Evolutionary conservation across 176 grass and related monocot species (phyloP), one percentile per base, ranked within the genome.

Genomic region (Themeda triandra): DNA sequence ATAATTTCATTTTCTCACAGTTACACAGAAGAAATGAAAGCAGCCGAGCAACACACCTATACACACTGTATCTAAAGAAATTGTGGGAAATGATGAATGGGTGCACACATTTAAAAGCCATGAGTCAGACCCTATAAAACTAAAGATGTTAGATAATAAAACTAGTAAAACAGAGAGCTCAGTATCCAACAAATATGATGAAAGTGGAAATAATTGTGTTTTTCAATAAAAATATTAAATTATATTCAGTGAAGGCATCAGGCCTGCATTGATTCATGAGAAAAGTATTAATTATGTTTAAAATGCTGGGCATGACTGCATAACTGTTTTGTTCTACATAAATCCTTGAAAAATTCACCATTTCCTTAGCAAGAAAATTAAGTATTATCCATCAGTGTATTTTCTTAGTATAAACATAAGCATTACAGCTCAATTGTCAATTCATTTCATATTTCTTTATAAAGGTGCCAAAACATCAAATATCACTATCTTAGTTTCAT

Each of bases 321-420:
- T 36, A 81, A 70, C 45, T 37, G 69, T 69, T 33, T 31, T 54
- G 21, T 51, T 4, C 45, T 27, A 53, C 30, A 32, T 3, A 33
- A 48, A 6, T 32, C 42, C 6, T 36, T 69, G n/a, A 4, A 81
- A 69, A 56, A 60, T 58, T 77, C 21, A 17, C 58, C 73, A 60
- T 78, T 25, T 70, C 64, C 58, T 36, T 36, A 63, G 29, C 51
- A 48, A 86, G 3, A 79, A 70, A 46, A 45, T 79, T 79, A 85
- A 69, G 74, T 39, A 75, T 6, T 59, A 28, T 51, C n/a, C 32
- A 13, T n/a, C 21, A 25, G n/a, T 63, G 53, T 53, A 54, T 77
- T 58, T 44, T 18, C 25, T 24, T 59, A 32, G 13, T 10, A 54
- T 21, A 27, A 33, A 42, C 35, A 85, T 69, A 19, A 63, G 29